Evolutionary conservation across 345 rosid genomes (phyloP).

Genomic region (Bruguiera parviflora): DNA sequence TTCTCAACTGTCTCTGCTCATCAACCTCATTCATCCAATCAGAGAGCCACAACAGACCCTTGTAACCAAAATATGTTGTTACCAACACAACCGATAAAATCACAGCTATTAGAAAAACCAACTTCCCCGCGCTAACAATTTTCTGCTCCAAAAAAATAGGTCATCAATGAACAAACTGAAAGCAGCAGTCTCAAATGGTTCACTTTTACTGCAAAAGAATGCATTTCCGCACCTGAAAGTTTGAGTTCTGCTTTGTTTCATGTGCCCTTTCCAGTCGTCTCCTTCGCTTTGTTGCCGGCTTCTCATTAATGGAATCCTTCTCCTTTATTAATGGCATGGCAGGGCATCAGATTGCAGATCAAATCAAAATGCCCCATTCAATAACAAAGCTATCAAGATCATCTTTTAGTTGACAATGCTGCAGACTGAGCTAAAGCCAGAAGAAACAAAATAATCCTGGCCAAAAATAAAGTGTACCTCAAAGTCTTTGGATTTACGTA

Average conservation of each 20-base stretch:
- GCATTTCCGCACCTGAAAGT: conserved; percentile 46
- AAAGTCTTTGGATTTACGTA: conserved; percentile 53
- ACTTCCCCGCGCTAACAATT: conserved; percentile 36
- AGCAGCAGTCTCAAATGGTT: background rate
- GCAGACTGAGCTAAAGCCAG: conserved; percentile 7
- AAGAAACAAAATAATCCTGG: background rate
- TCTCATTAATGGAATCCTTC: conserved; percentile 45
- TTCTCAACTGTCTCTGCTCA: conserved; percentile 41
- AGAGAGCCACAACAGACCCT: conserved; percentile 65
- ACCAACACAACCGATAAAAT: conserved; percentile 32
- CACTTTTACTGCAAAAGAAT: background rate
- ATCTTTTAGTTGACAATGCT: background rate
- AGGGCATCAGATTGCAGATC: conserved; percentile 5
- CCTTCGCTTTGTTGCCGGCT: conserved; percentile 54
- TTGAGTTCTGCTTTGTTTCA: conserved; percentile 46
- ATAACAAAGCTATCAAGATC: background rate
- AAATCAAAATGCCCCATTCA: background rate
- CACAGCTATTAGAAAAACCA: conserved; percentile 41
- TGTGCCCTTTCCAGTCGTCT: conserved; percentile 56
- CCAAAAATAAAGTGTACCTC: conserved; percentile 43
- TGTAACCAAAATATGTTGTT: conserved; percentile 63
- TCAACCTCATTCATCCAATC: conserved; percentile 92
- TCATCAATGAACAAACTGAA: background rate
- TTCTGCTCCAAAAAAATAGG: conserved; percentile 42
- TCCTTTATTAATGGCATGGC: conserved; percentile 37